Percentiles rank a stretch among this genome's conserved stretches.
Evolutionary conservation across 176 grass and related monocot species (phyloP).

Genomic region (Musa schizocarpa): DNA sequence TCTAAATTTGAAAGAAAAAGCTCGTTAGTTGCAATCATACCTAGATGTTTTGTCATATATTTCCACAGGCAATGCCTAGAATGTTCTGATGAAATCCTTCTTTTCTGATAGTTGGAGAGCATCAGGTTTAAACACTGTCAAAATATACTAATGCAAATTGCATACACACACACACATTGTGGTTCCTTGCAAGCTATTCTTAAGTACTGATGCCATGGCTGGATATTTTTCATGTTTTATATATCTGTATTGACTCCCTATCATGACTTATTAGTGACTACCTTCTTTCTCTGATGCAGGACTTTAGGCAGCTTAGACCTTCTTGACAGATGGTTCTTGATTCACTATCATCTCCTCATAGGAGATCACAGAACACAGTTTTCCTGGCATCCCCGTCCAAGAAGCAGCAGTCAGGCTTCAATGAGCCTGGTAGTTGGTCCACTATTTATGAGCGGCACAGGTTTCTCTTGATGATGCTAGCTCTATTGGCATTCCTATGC

Average conservation of each 20-base stretch:
- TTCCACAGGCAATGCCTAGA: too few relatives aligned
- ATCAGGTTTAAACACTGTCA: too few relatives aligned
- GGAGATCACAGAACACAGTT: slow-evolving; percentile 62
- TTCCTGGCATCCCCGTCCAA: slow-evolving; percentile 40
- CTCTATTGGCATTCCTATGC: slow-evolving; percentile 78
- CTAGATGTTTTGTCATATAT: too few relatives aligned
- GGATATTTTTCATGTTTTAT: background rate
- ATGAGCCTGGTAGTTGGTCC: slow-evolving; percentile 51
- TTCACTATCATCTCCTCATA: slow-evolving; percentile 72
- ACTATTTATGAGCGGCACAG: slow-evolving; percentile 22
- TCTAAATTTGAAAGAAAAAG: too few relatives aligned
- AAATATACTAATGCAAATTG: too few relatives aligned
- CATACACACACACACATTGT: too few relatives aligned
- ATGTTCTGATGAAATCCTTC: too few relatives aligned
- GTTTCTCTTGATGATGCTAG: slow-evolving; percentile 70
- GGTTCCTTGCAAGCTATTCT: too few relatives aligned
- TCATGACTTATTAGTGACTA: background rate
- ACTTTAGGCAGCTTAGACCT: background rate
- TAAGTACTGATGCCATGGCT: too few relatives aligned
- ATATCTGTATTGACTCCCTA: background rate
- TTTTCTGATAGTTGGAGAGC: too few relatives aligned
- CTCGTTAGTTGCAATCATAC: too few relatives aligned
- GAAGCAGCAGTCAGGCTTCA: slow-evolving; percentile 48
- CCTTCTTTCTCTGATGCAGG: slow-evolving; percentile 21
- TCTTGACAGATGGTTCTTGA: slow-evolving; percentile 51